A percentile compares a stretch with the other conserved stretches of the same genome.
Evolutionary conservation across 495 filamentous ascomycete genomes (phyloP).

Genomic region (Pyrenula aspistea): DNA sequence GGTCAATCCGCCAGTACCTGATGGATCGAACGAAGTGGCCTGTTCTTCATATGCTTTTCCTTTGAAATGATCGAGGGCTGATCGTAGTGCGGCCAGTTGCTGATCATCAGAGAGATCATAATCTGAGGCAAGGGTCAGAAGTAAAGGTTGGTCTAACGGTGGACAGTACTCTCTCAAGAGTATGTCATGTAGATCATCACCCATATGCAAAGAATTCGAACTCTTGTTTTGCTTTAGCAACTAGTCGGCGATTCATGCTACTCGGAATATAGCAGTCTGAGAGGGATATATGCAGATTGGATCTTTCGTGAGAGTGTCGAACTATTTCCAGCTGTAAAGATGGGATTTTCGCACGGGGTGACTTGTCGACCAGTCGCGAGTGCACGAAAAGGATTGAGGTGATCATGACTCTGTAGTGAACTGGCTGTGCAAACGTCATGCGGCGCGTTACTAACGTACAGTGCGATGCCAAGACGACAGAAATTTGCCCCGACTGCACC

Average conservation of each 20-base stretch:
- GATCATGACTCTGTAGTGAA: background rate
- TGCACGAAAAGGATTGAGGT: background rate
- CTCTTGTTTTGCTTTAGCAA: slow-evolving; percentile 17
- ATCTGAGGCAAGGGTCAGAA: slow-evolving; percentile 54
- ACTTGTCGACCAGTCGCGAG: background rate
- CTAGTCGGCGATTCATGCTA: slow-evolving; percentile 17
- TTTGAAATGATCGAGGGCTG: slow-evolving; percentile 45
- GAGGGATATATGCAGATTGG: no score
- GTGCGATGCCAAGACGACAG: no score
- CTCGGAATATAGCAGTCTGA: no score
- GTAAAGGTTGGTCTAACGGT: slow-evolving; percentile 48
- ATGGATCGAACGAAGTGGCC: slow-evolving; percentile 63
- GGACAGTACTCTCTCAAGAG: slow-evolving; percentile 44
- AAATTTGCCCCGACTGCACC: no score
- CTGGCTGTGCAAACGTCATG: background rate
- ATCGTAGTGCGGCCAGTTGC: slow-evolving; percentile 38
- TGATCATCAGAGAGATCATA: slow-evolving; percentile 40
- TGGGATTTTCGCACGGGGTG: background rate
- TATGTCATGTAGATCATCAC: background rate
- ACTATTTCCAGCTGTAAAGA: background rate
- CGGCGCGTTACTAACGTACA: no score
- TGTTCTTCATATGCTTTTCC: slow-evolving; percentile 51
- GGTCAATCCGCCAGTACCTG: slow-evolving; percentile 43
- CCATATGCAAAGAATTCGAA: background rate
- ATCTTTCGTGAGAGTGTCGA: no score